Percentiles rank a stretch among this genome's conserved stretches.
Evolutionary conservation across 306 rosid species (phyloP).

Genomic region (Prunus campanulata): DNA sequence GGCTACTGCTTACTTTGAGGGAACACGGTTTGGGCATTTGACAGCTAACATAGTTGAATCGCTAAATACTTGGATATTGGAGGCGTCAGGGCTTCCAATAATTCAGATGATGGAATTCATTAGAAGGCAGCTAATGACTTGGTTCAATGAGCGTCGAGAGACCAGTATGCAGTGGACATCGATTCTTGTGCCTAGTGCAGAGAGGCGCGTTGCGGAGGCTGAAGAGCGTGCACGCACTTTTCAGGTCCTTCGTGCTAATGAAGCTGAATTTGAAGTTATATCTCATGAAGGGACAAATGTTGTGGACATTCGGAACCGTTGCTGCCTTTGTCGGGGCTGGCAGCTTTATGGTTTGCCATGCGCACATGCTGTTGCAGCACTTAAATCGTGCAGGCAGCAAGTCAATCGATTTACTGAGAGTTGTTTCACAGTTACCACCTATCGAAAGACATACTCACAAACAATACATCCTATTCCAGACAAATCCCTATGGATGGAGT

Average conservation of each 20-base stretch:
- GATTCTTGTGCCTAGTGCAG: constrained; percentile 78
- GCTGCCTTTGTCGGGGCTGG: constrained; percentile 84
- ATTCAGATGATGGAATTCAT: constrained; percentile 91
- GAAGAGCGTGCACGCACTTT: constrained; percentile 78
- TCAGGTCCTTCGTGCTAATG: constrained; percentile 88
- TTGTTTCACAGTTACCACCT: constrained; percentile 82
- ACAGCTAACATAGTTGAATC: constrained; percentile 72
- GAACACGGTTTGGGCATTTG: constrained; percentile 76
- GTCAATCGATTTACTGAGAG: constrained; percentile 87
- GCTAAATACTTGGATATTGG: constrained; percentile 69
- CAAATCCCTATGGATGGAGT: constrained; percentile 75
- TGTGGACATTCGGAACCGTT: constrained; percentile 74
- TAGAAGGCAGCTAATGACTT: constrained; percentile 85
- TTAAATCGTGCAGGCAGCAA: constrained; percentile 80
- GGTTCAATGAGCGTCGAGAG: constrained; percentile 87
- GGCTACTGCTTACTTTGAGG: constrained; percentile 90
- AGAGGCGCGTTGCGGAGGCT: constrained; percentile 73
- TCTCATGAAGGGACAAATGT: constrained; percentile 71
- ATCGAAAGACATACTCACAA: constrained; percentile 80
- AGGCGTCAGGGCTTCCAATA: constrained; percentile 85
- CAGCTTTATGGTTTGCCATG: constrained; percentile 88
- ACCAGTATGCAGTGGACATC: constrained; percentile 92
- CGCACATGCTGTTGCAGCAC: constrained; percentile 92
- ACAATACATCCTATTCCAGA: constrained; percentile 91
- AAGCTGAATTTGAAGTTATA: constrained; percentile 84